Evolutionary conservation across 2,329 filamentous ascomycete genomes (phyloP).

Genomic region (Fusarium gaditjirri): DNA sequence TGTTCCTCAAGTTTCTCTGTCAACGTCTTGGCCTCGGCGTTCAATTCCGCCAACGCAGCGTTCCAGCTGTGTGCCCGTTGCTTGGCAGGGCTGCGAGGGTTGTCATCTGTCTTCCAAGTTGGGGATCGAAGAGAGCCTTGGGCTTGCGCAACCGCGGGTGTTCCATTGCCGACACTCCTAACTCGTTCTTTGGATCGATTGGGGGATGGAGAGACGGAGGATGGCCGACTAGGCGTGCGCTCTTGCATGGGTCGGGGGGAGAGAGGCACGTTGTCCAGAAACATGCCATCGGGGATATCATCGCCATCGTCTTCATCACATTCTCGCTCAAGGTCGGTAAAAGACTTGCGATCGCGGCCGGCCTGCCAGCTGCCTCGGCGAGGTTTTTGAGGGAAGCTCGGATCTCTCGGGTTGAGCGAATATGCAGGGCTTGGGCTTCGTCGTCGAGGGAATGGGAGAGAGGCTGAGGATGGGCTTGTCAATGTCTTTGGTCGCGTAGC

Average conservation of each 20-base stretch:
- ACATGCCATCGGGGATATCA: conserved; percentile 81
- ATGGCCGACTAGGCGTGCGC: conserved; percentile 62
- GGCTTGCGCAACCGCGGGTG: conserved; percentile 67
- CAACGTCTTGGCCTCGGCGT: conserved; percentile 76
- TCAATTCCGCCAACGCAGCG: conserved; percentile 74
- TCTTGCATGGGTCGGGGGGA: conserved; percentile 74
- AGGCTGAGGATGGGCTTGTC: conserved; percentile 50
- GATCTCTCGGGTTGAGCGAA: conserved; percentile 58
- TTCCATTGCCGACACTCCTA: conserved; percentile 71
- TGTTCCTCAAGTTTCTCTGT: conserved; percentile 86
- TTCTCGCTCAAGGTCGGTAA: conserved; percentile 77
- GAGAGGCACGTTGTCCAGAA: conserved; percentile 84
- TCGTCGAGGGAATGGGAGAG: conserved; percentile 53
- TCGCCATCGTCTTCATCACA: conserved; percentile 80
- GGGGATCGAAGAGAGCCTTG: conserved; percentile 70
- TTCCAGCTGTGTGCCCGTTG: conserved; percentile 79
- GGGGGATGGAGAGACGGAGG: conserved; percentile 65
- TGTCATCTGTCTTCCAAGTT: conserved; percentile 61
- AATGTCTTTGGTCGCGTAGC: conserved; percentile 43
- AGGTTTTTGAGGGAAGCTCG: conserved; percentile 53
- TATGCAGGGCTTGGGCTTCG: conserved; percentile 64
- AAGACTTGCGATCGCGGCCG: conserved; percentile 71
- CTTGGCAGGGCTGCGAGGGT: conserved; percentile 57
- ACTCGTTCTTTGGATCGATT: conserved; percentile 64
- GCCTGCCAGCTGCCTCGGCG: conserved; percentile 79